phyloP scores from a whole-genome alignment of 805 yeast genomes.

The Candida chilensis region DNA sequence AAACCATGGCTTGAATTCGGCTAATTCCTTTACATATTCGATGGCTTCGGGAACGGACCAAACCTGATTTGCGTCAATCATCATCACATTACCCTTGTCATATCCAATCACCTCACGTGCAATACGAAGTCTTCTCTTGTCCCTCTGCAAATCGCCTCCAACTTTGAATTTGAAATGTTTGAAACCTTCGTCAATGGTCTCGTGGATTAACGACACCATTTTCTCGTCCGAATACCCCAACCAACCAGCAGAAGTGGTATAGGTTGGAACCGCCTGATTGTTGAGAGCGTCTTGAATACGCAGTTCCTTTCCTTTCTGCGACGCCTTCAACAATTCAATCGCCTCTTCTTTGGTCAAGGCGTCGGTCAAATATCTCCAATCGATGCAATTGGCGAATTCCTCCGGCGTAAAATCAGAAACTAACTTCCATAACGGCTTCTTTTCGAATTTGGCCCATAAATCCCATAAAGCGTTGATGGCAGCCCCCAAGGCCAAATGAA shows the following conservation, averaged over 20 bases:
- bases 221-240: conserved; percentile 29
- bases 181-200: conserved; percentile 25
- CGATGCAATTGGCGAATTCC: conserved; percentile 26
- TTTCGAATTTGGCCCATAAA: conserved; percentile 26
- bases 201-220: conserved; percentile 19
- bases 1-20: conserved; percentile 19
- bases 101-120: conserved; percentile 31
- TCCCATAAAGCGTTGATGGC: conserved; percentile 33
- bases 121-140: conserved; percentile 19
- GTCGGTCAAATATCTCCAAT: conserved; percentile 31
- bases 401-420: conserved; percentile 32
- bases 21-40: conserved; percentile 14
- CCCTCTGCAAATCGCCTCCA: conserved; percentile 26
- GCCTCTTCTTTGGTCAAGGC: conserved; percentile 33
- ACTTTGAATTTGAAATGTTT: conserved; percentile 30
- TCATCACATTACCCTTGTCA: conserved; percentile 15
- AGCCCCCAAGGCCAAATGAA: conserved; percentile 30
- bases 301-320: conserved; percentile 17
- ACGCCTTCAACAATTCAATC: conserved; percentile 15
- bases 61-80: conserved; percentile 24
- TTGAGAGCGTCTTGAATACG: conserved; percentile 18
- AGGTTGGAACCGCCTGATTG: conserved; percentile 28
- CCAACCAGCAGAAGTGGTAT: conserved; percentile 38
- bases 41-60: conserved; percentile 24
- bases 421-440: conserved; percentile 30